A percentile compares a stretch with the other conserved stretches of the same genome.
phyloP scores from a whole-genome alignment of 257 asterid species.

The Fraxinus americana region DNA sequence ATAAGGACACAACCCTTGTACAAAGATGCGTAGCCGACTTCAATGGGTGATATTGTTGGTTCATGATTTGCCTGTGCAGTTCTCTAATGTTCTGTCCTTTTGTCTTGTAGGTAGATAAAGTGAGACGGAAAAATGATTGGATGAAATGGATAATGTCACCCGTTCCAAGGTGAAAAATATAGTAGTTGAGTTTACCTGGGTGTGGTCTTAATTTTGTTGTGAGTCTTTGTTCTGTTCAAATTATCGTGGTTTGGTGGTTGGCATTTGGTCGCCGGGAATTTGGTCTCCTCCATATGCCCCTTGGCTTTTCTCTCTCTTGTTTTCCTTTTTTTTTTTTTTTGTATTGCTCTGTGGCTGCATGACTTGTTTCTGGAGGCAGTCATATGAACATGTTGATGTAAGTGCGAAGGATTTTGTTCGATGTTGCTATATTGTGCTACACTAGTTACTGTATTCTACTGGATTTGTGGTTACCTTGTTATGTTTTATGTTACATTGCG shows the following conservation, averaged over 20 bases:
- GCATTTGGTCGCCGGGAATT: slow-evolving; percentile 26
- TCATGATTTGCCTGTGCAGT: background rate
- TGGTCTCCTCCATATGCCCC: slow-evolving; percentile 22
- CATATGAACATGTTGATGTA: no score
- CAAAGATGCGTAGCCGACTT: background rate
- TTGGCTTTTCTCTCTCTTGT: background rate
- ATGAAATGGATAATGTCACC: slow-evolving; percentile 58
- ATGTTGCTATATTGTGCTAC: no score
- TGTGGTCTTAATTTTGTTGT: slow-evolving; percentile 20
- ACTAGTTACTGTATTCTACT: no score
- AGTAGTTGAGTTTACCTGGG: background rate
- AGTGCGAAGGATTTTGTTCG: no score
- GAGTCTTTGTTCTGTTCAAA: background rate
- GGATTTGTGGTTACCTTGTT: no score
- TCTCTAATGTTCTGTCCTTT: background rate
- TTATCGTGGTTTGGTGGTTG: slow-evolving; percentile 5
- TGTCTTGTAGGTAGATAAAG: slow-evolving; percentile 58
- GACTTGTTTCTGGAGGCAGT: no score
- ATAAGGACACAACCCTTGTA: background rate
- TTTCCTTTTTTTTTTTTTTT: background rate
- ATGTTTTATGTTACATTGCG: background rate
- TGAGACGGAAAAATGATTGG: slow-evolving; percentile 69
- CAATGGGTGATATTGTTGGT: background rate
- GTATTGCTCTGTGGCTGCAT: no score
- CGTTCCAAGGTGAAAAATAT: slow-evolving; percentile 1